phyloP scores from a whole-genome alignment of 2,329 filamentous ascomycete genomes.

The Canariomyces notabilis region DNA sequence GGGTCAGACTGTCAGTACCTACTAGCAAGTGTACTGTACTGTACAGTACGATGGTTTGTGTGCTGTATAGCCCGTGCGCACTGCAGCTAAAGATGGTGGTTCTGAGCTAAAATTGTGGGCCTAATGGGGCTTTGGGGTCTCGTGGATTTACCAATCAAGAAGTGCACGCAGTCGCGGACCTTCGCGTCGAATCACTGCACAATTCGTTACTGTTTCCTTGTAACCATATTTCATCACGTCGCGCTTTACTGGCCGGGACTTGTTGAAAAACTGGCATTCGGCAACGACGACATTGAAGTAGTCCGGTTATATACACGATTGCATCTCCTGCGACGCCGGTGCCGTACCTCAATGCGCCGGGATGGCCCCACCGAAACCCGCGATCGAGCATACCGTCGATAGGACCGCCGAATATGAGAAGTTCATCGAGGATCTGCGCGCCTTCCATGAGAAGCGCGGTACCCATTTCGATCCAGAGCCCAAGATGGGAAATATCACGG shows the following conservation, averaged over 20 bases:
- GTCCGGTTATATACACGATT: not conserved
- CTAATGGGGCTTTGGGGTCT: too few species aligned
- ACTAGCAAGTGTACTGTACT: too few species aligned
- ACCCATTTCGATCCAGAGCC: slow-evolving; percentile 75
- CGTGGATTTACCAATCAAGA: not conserved
- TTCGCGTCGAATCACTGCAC: slow-evolving; percentile 13
- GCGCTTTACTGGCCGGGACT: not conserved
- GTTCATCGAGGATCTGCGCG: slow-evolving; percentile 68
- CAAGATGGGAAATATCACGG: slow-evolving; percentile 69
- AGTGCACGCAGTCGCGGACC: slow-evolving; percentile 2
- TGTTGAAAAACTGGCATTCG: too few species aligned
- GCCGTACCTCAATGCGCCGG: slow-evolving; percentile 22
- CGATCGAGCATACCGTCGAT: slow-evolving; percentile 43
- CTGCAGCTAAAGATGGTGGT: too few species aligned
- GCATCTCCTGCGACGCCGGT: not conserved
- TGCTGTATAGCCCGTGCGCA: too few species aligned
- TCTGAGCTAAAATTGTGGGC: too few species aligned
- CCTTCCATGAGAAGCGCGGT: slow-evolving; percentile 73
- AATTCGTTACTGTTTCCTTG: not conserved
- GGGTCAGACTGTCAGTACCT: too few species aligned
- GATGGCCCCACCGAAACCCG: slow-evolving; percentile 32
- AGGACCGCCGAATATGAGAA: slow-evolving; percentile 67
- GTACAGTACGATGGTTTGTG: too few species aligned
- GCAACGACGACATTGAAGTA: not conserved
- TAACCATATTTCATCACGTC: not conserved